Evolutionary conservation across 805 yeast genomes (phyloP), one percentile per base, ranked within the genome.

Genomic region (Ogataea philodendri): DNA sequence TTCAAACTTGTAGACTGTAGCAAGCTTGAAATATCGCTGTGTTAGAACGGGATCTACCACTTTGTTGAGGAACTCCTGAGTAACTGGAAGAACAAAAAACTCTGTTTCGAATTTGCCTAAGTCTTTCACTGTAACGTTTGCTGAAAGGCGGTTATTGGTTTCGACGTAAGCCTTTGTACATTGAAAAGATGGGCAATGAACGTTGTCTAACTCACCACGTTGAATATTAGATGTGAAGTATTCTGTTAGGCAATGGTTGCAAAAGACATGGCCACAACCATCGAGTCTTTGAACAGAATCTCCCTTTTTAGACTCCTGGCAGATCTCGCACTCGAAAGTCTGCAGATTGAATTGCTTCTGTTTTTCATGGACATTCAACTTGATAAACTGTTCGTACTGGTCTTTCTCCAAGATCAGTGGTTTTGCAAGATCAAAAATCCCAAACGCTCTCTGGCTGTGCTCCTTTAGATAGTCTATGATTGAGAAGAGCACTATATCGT

Each of bases 131-230:
- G 22, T 24, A 9, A n/a, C 32, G 3, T 44, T 42, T 14, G 33
- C 40, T 3, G 48, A 25, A 37, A 29, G 54, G 47, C 18, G 53
- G 38, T 13, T 37, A 9, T 24, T 35, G 2, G 26, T 15, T 18
- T 40, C 32, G 21, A 48, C 50, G 17, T 39, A 44, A 8, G 23
- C 22, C 36, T 55, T 62, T 3, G 73, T 67, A 37, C 77, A 72
- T 23, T 64, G 67, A 45, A 69, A 72, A 29, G 75, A 68, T 1
- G 84, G 84, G 46, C 85, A 79, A 50, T 76, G 78, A 2, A 79
- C 59, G 29, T 61, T 69, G 11, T 66, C 66, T 4, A 75, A 63
- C 22, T 70, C 72, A 3, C 81, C 84, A 4, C 66, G 52, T 6
- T 48, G 49, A 9, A 78, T 76, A 27, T 59, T 54, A 3, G 65